Evolutionary conservation across 257 asterid species (phyloP), one percentile per base, ranked within the genome.

Genomic region (Nicotiana noctiflora): DNA sequence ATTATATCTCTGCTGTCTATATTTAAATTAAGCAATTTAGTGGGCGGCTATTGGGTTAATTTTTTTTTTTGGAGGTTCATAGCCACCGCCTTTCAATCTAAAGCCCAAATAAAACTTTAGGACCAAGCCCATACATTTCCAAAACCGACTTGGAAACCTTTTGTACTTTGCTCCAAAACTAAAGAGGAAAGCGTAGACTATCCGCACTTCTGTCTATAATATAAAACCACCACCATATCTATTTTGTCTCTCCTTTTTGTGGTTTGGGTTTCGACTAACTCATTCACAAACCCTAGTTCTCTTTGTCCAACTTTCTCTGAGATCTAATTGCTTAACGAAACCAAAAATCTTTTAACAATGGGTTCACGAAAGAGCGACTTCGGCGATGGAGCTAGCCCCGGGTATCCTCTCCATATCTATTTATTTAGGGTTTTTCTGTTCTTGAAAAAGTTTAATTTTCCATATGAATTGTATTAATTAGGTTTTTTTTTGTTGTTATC

Each of bases 331-430:
- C 4, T n/a, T 19, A 21, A 60, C 82, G 80, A 5, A 62, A 19
- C 59, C 81, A 37, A 13, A 29, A 67, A 80, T 44, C 81, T 81
- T 63, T 40, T 82, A 40, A 8, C 49, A 5, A 95, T 92, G 99
- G 95, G 92, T 81, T 90, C 98, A 80, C 86, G 79, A 90, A 90
- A 88, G 80, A 81, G 91, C 5, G 97, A 93, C 86, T 95, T 89
- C 52, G 97, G 98, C 12, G 94, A 95, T 79, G 96, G 97, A 78
- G 97, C 98, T 80, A 95, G 93, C 88, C 99, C 94, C 2, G 97
- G 99, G 98, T 95, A 64, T 88, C 55, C 9, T 76, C 10, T 67
- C 60, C 63, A 52, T 59, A 5, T 64, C 11, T 37, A 0, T 13
- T 51, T 51, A 12, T 40, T 40, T 34, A 67, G 53, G 29, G 6